Base-by-base conservation (phyloP, 108 stramenopile species). In the Epithemia pelagica region DNA sequence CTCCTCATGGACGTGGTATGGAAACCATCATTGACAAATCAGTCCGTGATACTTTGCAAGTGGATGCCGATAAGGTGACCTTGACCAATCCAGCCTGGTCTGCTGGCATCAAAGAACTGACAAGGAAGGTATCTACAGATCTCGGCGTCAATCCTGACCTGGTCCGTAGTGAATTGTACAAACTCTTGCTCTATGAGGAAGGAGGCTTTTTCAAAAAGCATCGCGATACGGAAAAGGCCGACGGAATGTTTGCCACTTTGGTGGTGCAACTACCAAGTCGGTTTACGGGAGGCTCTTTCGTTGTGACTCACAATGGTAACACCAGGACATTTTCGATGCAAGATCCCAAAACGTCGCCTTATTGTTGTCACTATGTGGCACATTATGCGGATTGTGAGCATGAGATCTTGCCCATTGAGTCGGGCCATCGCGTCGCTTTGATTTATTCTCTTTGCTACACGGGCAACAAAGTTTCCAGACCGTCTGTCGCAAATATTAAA, bases 231-330 rank as follows among this genome's bases (percentile, higher is more conserved):
- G 78, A 79, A 54, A 66, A 71, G 10, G n/a, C 53, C n/a, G n/a
- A 68, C 15, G 74, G 79, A 1, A 80, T 80, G 75, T 80, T 80
- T 67, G 79, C 59, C 2, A 78, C 78, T 0, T 52, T 80, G n/a
- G n/a, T n/a, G n/a, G n/a, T n/a, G n/a, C n/a, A n/a, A n/a, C n/a
- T n/a, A n/a, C n/a, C n/a, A n/a, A n/a, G n/a, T n/a, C n/a, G n/a
- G n/a, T n/a, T 61, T 61, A 2, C 28, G 2, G 31, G 63, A 64
- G 63, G 46, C 1, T n/a, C 33, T 2, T 53, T 64, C 22, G 15
- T 52, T 15, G 63, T 64, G 22, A 51, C 63, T 2, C 63, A 64
- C 51, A 3, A 51, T 51, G 37, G 28, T n/a, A 52, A 33, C 25
- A 46, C 46, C 32, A 32, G 27, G 22, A 15, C 37, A 52, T 51